phyloP scores from a whole-genome alignment of 2,329 filamentous ascomycete genomes.

The Myriosclerotinia duriaeana region DNA sequence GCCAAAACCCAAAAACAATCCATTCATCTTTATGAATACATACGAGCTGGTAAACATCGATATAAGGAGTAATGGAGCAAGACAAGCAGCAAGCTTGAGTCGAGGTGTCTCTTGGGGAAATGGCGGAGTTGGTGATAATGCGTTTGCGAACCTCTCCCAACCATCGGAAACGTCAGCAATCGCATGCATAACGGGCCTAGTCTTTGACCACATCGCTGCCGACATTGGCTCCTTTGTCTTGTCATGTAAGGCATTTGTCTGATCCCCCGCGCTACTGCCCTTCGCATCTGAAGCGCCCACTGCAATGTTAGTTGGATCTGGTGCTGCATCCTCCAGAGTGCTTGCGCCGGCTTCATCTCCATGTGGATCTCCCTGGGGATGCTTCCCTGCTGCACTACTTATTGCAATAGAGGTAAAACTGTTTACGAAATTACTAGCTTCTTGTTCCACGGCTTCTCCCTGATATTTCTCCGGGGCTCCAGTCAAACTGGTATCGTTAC shows the following conservation, averaged over 20 bases:
- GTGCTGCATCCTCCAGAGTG: constrained; percentile 51
- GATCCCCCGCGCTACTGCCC: constrained; percentile 51
- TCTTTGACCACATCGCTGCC: constrained; percentile 73
- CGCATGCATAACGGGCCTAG: constrained; percentile 69
- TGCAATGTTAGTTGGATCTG: constrained; percentile 61
- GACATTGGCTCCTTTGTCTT: constrained; percentile 79
- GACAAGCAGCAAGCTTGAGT: constrained; percentile 53
- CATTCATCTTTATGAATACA: constrained; percentile 62
- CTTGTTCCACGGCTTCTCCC: constrained; percentile 79
- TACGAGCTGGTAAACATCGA: constrained; percentile 58
- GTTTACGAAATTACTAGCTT: constrained; percentile 78
- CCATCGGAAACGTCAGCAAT: constrained; percentile 59
- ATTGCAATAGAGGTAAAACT: constrained; percentile 70
- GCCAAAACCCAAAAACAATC: constrained; percentile 66
- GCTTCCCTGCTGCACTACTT: constrained; percentile 73
- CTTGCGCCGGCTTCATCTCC: constrained; percentile 29
- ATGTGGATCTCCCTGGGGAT: constrained; percentile 63
- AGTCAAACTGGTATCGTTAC: constrained; percentile 73
- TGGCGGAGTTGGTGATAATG: constrained; percentile 62
- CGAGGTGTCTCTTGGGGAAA: constrained; percentile 57
- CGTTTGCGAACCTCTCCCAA: constrained; percentile 64
- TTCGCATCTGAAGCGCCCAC: constrained; percentile 53
- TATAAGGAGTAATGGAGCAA: constrained; percentile 53
- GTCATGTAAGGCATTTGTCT: constrained; percentile 57
- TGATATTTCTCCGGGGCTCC: constrained; percentile 81